Evolutionary conservation across 495 filamentous ascomycete genomes (phyloP), one percentile per base, ranked within the genome.

Genomic region (Neurospora terricola): DNA sequence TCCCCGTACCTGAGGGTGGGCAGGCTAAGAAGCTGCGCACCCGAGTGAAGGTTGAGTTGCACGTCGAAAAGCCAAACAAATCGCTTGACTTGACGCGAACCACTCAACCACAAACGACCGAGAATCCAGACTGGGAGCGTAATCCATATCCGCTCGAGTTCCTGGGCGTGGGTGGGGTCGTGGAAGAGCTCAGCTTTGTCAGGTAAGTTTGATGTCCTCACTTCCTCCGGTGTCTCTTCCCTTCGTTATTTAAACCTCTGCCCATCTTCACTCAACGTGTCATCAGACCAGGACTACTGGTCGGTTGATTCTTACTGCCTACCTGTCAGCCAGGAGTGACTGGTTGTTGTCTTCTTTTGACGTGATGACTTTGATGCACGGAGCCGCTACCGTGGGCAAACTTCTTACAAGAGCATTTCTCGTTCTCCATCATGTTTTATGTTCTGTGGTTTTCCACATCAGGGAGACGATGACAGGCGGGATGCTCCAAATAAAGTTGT

Each of bases 21-120:
- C 78, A 77, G 18, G 75, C 75, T 23, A 79, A 76, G 68, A 75
- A 69, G 27, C 76, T 85, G 21, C 80, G 79, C 23, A 82, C 84
- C n/a, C 11, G 77, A 12, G 87, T 98, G 42, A 94, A 91, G 79
- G 90, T 91, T 72, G 91, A 94, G 75, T 79, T 98, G 72, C 94
- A 97, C 78, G 87, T 94, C 8, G 92, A 92, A 48, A 84, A 82
- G 87, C 87, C 71, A 30, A 78, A 79, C 76, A 86, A 74, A 76
- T 62, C 77, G 69, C 7, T 76, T 0, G 81, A 80, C 71, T 84
- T 81, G 37, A 62, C 42, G 54, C 72, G 76, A 70, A 78, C 81
- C 72, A 85, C 84, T 38, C 69, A 70, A 2, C 69, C 76, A 30
- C 76, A 77, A 27, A 76, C 77, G 69, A 82, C 82, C 7, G 79